These are phyloP conservation scores for Solanum microdontum DNA, from an alignment of 257 asterid species.

Conservation along the genomic window DNA sequence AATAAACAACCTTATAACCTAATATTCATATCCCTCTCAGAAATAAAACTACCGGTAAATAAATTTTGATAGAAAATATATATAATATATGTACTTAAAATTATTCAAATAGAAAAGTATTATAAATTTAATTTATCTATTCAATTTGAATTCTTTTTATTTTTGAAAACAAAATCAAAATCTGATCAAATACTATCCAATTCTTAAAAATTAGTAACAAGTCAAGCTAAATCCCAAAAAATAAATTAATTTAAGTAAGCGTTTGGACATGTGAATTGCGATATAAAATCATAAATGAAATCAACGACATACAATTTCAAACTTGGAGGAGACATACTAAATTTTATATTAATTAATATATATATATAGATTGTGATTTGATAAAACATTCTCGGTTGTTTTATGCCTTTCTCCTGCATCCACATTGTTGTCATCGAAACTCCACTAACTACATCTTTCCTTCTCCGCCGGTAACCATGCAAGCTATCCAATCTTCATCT, in stretches of 20 bases:
- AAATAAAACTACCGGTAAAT: too few relatives aligned
- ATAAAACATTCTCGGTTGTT: not conserved
- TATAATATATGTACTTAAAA: not conserved
- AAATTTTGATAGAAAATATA: too few relatives aligned
- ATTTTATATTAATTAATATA: too few relatives aligned
- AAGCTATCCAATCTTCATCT: constrained; percentile 17
- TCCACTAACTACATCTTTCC: not conserved
- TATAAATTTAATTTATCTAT: too few relatives aligned
- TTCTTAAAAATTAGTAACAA: too few relatives aligned
- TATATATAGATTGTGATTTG: not conserved
- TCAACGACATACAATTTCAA: too few relatives aligned
- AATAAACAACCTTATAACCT: not conserved
- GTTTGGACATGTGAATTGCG: too few relatives aligned
- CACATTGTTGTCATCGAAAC: constrained; percentile 19
- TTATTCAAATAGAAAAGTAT: too few relatives aligned
- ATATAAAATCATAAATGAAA: too few relatives aligned
- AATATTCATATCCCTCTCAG: not conserved
- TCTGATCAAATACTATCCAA: too few relatives aligned
- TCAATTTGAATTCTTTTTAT: not conserved
- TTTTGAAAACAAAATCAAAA: not conserved
- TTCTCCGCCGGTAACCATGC: constrained; percentile 8
- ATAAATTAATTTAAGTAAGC: not conserved
- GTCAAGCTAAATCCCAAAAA: not conserved
- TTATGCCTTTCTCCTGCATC: not conserved
- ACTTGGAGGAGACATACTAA: not conserved